Evolutionary conservation across 495 filamentous ascomycete species (phyloP), one percentile per base, ranked within the genome.

Genomic region (Penicillium paradoxum): DNA sequence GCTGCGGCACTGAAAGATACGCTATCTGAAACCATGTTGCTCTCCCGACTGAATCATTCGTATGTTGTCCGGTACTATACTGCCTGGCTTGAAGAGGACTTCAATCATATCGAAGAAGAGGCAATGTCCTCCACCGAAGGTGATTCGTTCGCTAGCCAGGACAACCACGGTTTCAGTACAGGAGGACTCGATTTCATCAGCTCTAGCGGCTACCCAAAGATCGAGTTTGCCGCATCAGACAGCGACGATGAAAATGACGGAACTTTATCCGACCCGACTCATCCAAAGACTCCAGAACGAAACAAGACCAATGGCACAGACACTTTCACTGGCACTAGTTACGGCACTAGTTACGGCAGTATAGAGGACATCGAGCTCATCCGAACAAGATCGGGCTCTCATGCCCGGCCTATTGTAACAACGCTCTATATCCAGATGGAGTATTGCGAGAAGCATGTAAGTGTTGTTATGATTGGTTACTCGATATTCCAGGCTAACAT

Each of bases 11-110:
- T 97, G 43, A 87, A 88, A 19, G 86, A 92, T 57, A 89, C 96
- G 21, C 72, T 97, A 24, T 95, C 90, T 30, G 93, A 98, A 69
- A 91, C 95, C 41, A 86, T 90, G 66, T 71, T 97, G 19, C 77
- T 98, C 8, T 96, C 93, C 14, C 82, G 87, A 46, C 77, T 98
- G 57, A 97, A 95, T 69, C 91, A 98, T 73, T 90, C 91, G 4
- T 90, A 93, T 58, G 93, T 98, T 15, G 93, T 98, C 30, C 82
- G 95, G 18, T 98, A 97, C 63, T 97, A 89, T 66, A 89, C 90
- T 19, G 90, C 95, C 2, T 97, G 93, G 93, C 76, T 91, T 4
- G 93, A 98, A 63, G 86, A 91, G 55, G 79, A 90, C 51, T 71
- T 69, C 50, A 69, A 75, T 21, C 67, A 74, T 6, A 75, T 78